phyloP scores from a whole-genome alignment of 2,329 filamentous ascomycete genomes.

The Cladosporium halotolerans region DNA sequence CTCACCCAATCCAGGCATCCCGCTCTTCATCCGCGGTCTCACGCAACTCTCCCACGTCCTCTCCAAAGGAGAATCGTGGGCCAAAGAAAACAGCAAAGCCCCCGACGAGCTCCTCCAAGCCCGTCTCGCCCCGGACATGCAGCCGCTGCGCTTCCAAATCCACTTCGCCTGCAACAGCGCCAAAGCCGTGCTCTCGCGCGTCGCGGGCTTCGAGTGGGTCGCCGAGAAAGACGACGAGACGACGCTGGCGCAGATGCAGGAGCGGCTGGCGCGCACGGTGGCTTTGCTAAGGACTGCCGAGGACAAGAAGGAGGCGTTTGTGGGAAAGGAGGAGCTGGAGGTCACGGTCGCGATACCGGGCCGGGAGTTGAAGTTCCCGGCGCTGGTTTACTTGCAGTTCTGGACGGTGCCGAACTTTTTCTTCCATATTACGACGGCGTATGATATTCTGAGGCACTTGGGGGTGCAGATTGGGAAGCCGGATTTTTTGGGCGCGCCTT shows the following conservation, averaged over 20 bases:
- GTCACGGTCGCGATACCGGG: slow-evolving; percentile 32
- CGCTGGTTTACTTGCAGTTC: slow-evolving; percentile 41
- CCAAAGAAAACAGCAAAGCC: slow-evolving; percentile 32
- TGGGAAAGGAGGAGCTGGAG: slow-evolving; percentile 37
- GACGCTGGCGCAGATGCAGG: slow-evolving; percentile 45
- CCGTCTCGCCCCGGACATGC: slow-evolving; percentile 46
- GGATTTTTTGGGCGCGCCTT: slow-evolving; percentile 42
- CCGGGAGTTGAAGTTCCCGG: slow-evolving; percentile 36
- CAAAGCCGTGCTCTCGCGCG: slow-evolving; percentile 35
- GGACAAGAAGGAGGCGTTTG: slow-evolving; percentile 35
- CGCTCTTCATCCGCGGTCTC: slow-evolving; percentile 38
- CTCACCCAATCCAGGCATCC: slow-evolving; percentile 24
- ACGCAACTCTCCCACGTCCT: slow-evolving; percentile 39
- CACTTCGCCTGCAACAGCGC: slow-evolving; percentile 38
- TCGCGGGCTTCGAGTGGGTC: slow-evolving; percentile 32
- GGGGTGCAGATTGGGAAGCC: slow-evolving; percentile 57
- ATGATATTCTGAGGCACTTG: slow-evolving; percentile 55
- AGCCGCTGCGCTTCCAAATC: slow-evolving; percentile 45
- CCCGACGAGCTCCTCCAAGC: slow-evolving; percentile 34
- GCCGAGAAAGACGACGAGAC: slow-evolving; percentile 39
- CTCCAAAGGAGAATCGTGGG: slow-evolving; percentile 38
- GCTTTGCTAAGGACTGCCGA: slow-evolving; percentile 39
- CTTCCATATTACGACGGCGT: slow-evolving; percentile 57
- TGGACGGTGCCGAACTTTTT: slow-evolving; percentile 55
- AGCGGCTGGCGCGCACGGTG: slow-evolving; percentile 43